These are phyloP conservation scores for Rhodamnia rubescens DNA, from an alignment of 345 rosid species.

Conservation along the genomic window DNA sequence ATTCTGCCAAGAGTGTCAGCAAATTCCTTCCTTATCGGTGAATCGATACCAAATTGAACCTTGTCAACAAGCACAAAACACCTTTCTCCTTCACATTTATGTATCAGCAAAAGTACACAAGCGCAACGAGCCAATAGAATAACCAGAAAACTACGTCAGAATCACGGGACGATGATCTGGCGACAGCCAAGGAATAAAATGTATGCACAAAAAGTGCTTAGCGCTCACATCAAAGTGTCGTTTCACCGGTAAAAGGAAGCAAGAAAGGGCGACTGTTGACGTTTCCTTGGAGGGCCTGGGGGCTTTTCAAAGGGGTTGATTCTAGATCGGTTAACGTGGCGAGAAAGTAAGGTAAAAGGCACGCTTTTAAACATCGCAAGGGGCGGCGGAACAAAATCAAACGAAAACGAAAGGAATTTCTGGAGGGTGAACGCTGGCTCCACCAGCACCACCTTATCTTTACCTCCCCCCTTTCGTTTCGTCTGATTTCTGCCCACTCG, in stretches of 20 bases:
- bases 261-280: not conserved
- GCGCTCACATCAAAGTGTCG: not conserved
- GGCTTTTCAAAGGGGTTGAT: not conserved
- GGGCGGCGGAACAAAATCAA: not conserved
- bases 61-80: constrained; percentile 25
- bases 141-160: not conserved
- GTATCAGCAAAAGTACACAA: not conserved
- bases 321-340: not conserved
- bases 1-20: constrained; percentile 10
- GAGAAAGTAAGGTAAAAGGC: not conserved
- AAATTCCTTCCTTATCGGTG: constrained; percentile 34
- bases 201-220: not conserved
- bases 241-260: not conserved
- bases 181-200: not conserved
- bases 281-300: not conserved
- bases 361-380: not conserved
- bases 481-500: not conserved
- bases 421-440: not conserved
- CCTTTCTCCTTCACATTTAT: not conserved
- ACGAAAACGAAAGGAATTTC: not conserved
- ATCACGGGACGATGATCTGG: not conserved
- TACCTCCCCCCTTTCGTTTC: not conserved
- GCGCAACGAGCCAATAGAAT: not conserved
- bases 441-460: not conserved
- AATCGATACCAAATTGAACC: constrained; percentile 37